Conservation (phyloP, 2,329 filamentous ascomycete genomes). For the Peltaster fructicola region DNA sequence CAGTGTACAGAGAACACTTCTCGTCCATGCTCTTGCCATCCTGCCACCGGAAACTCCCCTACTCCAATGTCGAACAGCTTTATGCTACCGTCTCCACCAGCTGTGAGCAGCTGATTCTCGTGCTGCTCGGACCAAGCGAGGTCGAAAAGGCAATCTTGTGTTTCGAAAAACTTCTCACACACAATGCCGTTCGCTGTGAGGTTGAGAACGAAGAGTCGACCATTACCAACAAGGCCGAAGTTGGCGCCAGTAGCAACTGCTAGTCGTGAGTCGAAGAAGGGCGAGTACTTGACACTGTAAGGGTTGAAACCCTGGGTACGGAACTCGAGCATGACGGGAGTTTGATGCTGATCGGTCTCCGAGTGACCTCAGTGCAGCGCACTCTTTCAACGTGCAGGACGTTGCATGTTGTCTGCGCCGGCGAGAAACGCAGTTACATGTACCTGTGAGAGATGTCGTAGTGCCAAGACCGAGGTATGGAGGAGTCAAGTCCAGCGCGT, state of each 20-base stretch:
- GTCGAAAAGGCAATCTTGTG: conserved; percentile 93
- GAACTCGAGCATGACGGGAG: conserved; percentile 65
- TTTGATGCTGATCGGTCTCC: no score
- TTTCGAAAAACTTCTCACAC: conserved; percentile 81
- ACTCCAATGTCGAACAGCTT: conserved; percentile 82
- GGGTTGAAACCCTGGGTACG: conserved; percentile 88
- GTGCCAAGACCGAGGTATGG: background rate
- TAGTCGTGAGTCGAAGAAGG: conserved; percentile 89
- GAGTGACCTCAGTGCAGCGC: background rate
- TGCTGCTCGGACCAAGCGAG: conserved; percentile 89
- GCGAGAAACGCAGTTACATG: no score
- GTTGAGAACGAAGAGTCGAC: conserved; percentile 67
- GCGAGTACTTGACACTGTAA: conserved; percentile 94
- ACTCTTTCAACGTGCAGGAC: background rate
- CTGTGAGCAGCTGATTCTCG: conserved; percentile 80
- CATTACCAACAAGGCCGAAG: conserved; percentile 94
- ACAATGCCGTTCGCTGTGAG: conserved; percentile 70
- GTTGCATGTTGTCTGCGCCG: background rate
- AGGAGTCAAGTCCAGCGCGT: no score
- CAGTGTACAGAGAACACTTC: conserved; percentile 87
- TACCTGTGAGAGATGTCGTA: background rate
- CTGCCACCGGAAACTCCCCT: conserved; percentile 70
- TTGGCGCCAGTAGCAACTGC: conserved; percentile 84
- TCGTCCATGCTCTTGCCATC: conserved; percentile 82
- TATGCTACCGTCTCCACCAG: conserved; percentile 81